phyloP scores from a whole-genome alignment of 177 flowering plant genomes.

The Telopea speciosissima region DNA sequence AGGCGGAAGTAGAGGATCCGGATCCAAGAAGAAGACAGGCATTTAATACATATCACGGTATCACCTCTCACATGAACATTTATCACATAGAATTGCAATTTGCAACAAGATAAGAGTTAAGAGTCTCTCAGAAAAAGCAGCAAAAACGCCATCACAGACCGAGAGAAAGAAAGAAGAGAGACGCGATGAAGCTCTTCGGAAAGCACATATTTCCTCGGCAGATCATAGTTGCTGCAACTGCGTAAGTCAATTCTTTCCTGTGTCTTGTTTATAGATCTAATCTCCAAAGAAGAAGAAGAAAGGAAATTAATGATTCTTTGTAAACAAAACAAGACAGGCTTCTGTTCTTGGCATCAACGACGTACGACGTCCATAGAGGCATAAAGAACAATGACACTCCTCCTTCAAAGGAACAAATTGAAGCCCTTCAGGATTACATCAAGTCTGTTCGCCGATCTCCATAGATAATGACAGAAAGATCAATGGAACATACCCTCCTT shows the following conservation, averaged over 20 bases:
- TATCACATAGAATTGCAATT: too few species aligned
- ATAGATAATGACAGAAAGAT: background rate
- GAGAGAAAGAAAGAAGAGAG: background rate
- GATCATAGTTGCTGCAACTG: conserved; percentile 16
- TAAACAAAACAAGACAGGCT: conserved; percentile 9
- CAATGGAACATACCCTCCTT: too few species aligned
- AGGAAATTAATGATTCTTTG: too few species aligned
- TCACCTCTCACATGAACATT: too few species aligned
- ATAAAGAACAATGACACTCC: conserved; percentile 26
- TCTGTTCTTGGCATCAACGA: conserved; percentile 18
- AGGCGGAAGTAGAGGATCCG: too few species aligned
- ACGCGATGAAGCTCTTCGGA: conserved; percentile 20
- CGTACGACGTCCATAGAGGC: conserved; percentile 24
- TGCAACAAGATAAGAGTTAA: too few species aligned
- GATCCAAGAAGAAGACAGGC: too few species aligned
- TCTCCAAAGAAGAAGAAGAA: too few species aligned
- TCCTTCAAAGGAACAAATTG: conserved; percentile 19
- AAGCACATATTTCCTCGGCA: conserved; percentile 20
- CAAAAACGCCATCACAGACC: too few species aligned
- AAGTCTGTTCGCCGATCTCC: conserved; percentile 10
- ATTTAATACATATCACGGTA: too few species aligned
- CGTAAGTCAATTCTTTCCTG: conserved; percentile 9
- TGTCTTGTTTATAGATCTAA: too few species aligned
- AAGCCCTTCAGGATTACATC: conserved; percentile 22
- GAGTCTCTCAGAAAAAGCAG: too few species aligned